Evolutionary conservation across 495 filamentous ascomycete genomes (phyloP).

Genomic region (Penicillium lagena): DNA sequence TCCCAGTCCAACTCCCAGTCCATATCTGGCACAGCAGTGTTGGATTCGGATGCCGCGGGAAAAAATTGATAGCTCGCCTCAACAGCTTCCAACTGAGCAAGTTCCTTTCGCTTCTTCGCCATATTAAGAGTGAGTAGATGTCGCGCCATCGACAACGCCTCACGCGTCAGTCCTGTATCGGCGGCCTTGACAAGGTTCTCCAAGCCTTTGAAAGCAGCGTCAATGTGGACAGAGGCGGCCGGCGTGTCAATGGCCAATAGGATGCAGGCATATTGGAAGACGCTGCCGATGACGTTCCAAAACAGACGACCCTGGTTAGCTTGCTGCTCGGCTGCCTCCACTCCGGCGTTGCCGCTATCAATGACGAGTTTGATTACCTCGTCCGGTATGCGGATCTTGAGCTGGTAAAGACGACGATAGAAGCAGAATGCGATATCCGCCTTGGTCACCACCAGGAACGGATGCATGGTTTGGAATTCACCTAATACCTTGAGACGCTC

Average conservation of each 20-base stretch:
- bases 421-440: conserved; percentile 26
- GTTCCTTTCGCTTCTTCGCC: conserved; percentile 23
- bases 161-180: conserved; percentile 20
- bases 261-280: conserved; percentile 24
- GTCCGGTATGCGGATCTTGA: conserved; percentile 16
- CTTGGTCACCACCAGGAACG: conserved; percentile 24
- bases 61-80: conserved; percentile 16
- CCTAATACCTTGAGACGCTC: conserved; percentile 13
- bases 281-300: conserved; percentile 29
- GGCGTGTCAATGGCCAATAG: conserved; percentile 25
- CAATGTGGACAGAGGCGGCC: conserved; percentile 13
- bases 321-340: conserved; percentile 18
- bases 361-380: conserved; percentile 15
- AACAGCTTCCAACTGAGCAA: conserved; percentile 23
- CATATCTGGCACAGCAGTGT: conserved; percentile 11
- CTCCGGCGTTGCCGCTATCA: conserved; percentile 16
- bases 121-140: conserved; percentile 22
- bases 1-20: conserved; percentile 21
- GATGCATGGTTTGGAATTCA: conserved; percentile 13
- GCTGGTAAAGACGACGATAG: conserved; percentile 26
- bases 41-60: conserved; percentile 3
- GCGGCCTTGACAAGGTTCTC: conserved; percentile 21
- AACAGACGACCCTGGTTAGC: conserved; percentile 20
- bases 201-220: conserved; percentile 17
- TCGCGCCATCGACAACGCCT: conserved; percentile 25